Percentiles rank a stretch among this genome's conserved stretches.
Conservation (phyloP, 306 rosid genomes). For the Acacia melanoxylon region DNA sequence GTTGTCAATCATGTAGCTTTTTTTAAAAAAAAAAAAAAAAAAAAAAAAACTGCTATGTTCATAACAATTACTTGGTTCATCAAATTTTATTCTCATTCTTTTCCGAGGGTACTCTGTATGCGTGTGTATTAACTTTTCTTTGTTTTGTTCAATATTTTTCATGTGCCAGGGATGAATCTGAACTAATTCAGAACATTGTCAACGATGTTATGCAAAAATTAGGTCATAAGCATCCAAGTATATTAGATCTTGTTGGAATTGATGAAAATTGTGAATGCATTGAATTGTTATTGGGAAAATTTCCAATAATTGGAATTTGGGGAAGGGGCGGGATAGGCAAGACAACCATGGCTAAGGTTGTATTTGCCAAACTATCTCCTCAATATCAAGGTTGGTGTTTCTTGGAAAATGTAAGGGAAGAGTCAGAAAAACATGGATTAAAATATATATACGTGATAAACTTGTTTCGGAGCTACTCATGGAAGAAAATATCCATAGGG, state of each 20-base stretch:
- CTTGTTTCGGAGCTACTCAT: neutral
- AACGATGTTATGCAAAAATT: neutral
- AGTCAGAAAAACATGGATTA: neutral
- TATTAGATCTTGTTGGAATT: slow-evolving; percentile 1
- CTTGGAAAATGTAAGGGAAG: slow-evolving; percentile 13
- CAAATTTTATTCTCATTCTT: too few species aligned
- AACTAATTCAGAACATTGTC: neutral
- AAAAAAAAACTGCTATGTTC: too few species aligned
- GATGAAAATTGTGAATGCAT: neutral
- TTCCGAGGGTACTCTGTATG: too few species aligned
- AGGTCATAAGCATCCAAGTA: neutral
- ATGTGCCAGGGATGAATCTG: slow-evolving; percentile 3
- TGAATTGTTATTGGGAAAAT: neutral
- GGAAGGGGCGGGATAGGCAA: neutral
- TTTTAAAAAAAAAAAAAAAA: too few species aligned
- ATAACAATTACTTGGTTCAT: too few species aligned
- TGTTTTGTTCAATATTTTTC: neutral
- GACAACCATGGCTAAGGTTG: neutral
- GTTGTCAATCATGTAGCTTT: too few species aligned
- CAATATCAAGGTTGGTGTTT: neutral
- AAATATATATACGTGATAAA: neutral
- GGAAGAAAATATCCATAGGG: neutral
- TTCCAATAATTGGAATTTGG: neutral
- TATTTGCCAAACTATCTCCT: neutral
- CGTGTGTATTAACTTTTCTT: too few species aligned